Percentiles rank a stretch among this genome's conserved stretches.
Conservation (phyloP, 1,284 basidiomycete species). For the Microbotryomycetes sp. region DNA sequence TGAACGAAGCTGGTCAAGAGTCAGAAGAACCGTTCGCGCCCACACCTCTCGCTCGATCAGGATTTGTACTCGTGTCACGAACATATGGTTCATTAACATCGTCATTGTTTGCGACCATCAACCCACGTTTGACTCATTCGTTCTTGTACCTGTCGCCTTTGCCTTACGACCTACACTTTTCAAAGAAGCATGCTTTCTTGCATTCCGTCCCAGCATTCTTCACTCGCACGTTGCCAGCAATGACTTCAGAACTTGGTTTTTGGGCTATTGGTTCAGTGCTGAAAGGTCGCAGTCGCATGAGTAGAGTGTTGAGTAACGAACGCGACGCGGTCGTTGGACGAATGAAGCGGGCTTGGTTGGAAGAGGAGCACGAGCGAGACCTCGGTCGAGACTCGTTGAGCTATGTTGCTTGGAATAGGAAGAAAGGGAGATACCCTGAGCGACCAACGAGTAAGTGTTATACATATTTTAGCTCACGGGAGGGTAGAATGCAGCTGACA, state of each 20-base stretch:
- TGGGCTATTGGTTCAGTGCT: constrained; percentile 14
- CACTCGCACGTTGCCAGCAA: constrained; percentile 13
- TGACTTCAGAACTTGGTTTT: constrained; percentile 21
- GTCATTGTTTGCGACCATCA: constrained; percentile 25
- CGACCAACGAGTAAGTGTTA: constrained; percentile 17
- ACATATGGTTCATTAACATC: constrained; percentile 16
- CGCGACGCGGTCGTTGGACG: constrained; percentile 13
- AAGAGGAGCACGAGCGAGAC: constrained; percentile 25
- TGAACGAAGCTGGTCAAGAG: neutral
- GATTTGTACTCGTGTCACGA: constrained; percentile 26
- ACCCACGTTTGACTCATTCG: constrained; percentile 26
- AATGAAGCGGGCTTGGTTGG: constrained; percentile 20
- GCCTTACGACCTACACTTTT: constrained; percentile 10
- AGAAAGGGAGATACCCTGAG: constrained; percentile 24
- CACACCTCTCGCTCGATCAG: constrained; percentile 28
- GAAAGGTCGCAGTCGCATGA: constrained; percentile 10
- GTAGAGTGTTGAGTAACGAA: constrained; percentile 18
- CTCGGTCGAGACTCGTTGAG: constrained; percentile 8
- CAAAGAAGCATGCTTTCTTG: neutral
- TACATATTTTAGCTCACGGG: constrained; percentile 5
- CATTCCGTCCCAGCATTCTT: constrained; percentile 17
- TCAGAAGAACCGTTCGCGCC: constrained; percentile 5
- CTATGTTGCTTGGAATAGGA: constrained; percentile 22
- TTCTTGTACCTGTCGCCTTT: constrained; percentile 27
- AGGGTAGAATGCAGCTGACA: neutral